A percentile compares a stretch with the other conserved stretches of the same genome.
Evolutionary conservation across 2,329 filamentous ascomycete species (phyloP).

Genomic region (Chrysosporium keratinophilum): DNA sequence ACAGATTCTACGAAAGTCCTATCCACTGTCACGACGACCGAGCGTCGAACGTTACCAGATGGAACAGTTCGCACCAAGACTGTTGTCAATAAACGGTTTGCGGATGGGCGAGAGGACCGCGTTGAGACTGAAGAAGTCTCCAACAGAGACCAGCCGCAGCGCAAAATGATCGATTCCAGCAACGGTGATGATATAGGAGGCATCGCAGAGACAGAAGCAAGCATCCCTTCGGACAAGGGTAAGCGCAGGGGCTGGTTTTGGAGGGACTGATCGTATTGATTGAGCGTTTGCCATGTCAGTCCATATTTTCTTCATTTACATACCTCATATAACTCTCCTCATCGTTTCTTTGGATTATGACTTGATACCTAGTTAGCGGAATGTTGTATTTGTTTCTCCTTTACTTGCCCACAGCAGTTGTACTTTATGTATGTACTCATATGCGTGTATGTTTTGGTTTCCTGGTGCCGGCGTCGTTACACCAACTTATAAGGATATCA

Average conservation of each 20-base stretch:
- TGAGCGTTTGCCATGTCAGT: background rate
- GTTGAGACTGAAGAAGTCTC: conserved; percentile 37
- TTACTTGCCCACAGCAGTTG: background rate
- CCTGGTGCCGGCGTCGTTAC: background rate
- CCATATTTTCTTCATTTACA: background rate
- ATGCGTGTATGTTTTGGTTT: background rate
- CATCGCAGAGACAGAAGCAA: background rate
- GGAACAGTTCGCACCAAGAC: conserved; percentile 49
- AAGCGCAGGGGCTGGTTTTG: conserved; percentile 29
- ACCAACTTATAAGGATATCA: background rate
- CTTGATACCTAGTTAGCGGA: background rate
- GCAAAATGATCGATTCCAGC: background rate
- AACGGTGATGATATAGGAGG: background rate
- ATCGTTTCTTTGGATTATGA: background rate
- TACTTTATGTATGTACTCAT: background rate
- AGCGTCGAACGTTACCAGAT: conserved; percentile 45
- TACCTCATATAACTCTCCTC: background rate
- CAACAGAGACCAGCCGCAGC: background rate
- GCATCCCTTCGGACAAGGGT: background rate
- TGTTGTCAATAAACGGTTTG: conserved; percentile 48
- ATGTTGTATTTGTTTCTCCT: background rate
- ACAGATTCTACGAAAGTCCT: conserved; percentile 29
- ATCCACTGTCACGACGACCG: conserved; percentile 48
- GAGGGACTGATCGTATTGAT: conserved; percentile 22
- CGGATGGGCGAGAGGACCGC: conserved; percentile 51